Conservation (phyloP, 352 stramenopile genomes). For the Thraustochytrium striatum region DNA sequence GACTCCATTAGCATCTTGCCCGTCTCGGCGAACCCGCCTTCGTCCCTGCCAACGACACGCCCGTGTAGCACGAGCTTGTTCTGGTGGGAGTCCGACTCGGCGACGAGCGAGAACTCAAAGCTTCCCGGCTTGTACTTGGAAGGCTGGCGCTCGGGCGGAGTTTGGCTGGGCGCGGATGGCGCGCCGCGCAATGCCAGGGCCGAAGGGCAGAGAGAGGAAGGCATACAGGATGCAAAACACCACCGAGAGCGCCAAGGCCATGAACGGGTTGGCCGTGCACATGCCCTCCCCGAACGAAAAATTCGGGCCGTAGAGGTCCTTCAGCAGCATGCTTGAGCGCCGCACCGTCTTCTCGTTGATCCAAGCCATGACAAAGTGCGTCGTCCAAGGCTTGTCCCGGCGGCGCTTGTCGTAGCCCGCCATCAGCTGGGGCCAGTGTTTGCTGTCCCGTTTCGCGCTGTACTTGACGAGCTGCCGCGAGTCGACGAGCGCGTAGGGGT, state of each 20-base stretch:
- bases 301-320: no score
- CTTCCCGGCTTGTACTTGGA: background rate
- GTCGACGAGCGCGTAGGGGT: slow-evolving; percentile 50
- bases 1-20: slow-evolving; percentile 63
- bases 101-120: slow-evolving; percentile 56
- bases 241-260: no score
- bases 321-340: no score
- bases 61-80: slow-evolving; percentile 53
- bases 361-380: slow-evolving; percentile 69
- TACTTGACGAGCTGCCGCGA: background rate
- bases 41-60: slow-evolving; percentile 60
- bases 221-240: no score
- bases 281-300: no score
- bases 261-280: no score
- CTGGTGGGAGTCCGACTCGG: slow-evolving; percentile 56
- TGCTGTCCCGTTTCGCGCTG: slow-evolving; percentile 36
- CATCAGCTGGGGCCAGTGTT: slow-evolving; percentile 33
- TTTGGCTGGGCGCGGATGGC: slow-evolving; percentile 58
- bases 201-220: slow-evolving; percentile 56
- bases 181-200: background rate
- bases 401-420: slow-evolving; percentile 40
- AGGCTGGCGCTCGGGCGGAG: slow-evolving; percentile 71
- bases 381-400: slow-evolving; percentile 58
- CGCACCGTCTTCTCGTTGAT: no score
- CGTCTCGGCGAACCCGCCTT: slow-evolving; percentile 65